Evolutionary conservation across 106 monocot species (phyloP).

Genomic region (Xerophyta viscosa): DNA sequence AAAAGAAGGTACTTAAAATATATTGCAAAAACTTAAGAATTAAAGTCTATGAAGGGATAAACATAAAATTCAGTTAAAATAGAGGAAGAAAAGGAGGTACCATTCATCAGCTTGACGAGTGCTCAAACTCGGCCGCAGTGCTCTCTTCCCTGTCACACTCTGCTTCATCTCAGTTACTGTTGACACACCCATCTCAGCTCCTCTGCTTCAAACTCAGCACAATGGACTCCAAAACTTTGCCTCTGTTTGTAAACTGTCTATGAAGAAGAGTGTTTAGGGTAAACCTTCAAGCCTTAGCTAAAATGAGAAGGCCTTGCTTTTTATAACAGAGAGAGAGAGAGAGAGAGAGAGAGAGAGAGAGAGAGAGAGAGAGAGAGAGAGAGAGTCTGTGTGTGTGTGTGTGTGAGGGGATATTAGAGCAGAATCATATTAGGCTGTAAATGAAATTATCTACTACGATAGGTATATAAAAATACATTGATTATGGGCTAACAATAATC

Average conservation of each 20-base stretch:
- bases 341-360: neutral
- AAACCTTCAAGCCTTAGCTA: neutral
- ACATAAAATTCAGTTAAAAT: no score
- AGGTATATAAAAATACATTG: neutral
- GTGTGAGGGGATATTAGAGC: neutral
- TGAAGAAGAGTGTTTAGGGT: neutral
- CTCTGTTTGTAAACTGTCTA: no score
- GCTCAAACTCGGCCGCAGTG: conserved; percentile 46
- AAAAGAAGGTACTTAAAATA: no score
- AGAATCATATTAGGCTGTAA: neutral
- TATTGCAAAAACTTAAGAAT: no score
- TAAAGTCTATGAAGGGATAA: no score
- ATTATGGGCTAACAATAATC: no score
- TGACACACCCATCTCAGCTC: conserved; percentile 49
- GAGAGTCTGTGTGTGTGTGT: neutral
- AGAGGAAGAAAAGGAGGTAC: no score
- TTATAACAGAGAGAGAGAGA: neutral
- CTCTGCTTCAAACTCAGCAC: neutral
- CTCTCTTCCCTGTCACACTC: conserved; percentile 57
- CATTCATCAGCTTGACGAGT: conserved; percentile 58
- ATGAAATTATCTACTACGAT: neutral
- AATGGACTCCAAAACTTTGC: conserved; percentile 5
- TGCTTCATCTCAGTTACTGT: conserved; percentile 63
- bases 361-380: no score
- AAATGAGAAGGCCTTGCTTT: no score